These are phyloP conservation scores for Vairimorpha ceranae DNA, from an alignment of 371 early-diverging fungal species.

Conservation along the genomic window DNA sequence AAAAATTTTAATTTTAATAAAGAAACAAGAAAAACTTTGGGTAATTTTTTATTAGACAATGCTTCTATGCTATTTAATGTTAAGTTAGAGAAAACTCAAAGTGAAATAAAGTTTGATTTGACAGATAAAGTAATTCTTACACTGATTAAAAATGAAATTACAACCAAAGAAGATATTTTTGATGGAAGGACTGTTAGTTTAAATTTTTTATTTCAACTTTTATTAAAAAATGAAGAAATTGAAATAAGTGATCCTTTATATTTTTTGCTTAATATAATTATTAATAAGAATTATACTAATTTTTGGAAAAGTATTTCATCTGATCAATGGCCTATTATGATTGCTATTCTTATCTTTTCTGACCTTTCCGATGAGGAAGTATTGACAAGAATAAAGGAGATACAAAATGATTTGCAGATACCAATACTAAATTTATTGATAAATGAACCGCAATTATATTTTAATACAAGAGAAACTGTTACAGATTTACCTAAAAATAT, in stretches of 20 bases:
- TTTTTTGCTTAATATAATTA: background rate
- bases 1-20: slow-evolving; percentile 5
- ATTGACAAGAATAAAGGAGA: background rate
- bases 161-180: slow-evolving; percentile 8
- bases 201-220: background rate
- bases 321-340: slow-evolving; percentile 1
- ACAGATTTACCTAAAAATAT: background rate
- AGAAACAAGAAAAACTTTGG: slow-evolving; percentile 6
- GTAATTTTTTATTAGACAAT: slow-evolving; percentile 9
- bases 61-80: background rate
- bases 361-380: background rate
- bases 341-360: background rate
- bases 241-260: background rate
- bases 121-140: slow-evolving; percentile 2
- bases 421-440: slow-evolving; percentile 7
- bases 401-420: background rate
- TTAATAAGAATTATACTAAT: background rate
- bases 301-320: background rate
- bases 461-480: background rate
- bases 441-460: slow-evolving; percentile 10
- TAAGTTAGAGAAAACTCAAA: background rate
- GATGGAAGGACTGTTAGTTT: background rate
- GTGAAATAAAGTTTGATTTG: slow-evolving; percentile 12
- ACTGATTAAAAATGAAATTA: slow-evolving; percentile 12
- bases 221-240: background rate